phyloP scores from a whole-genome alignment of 2,329 filamentous ascomycete genomes.

The Ceratocystis eucalypticola region DNA sequence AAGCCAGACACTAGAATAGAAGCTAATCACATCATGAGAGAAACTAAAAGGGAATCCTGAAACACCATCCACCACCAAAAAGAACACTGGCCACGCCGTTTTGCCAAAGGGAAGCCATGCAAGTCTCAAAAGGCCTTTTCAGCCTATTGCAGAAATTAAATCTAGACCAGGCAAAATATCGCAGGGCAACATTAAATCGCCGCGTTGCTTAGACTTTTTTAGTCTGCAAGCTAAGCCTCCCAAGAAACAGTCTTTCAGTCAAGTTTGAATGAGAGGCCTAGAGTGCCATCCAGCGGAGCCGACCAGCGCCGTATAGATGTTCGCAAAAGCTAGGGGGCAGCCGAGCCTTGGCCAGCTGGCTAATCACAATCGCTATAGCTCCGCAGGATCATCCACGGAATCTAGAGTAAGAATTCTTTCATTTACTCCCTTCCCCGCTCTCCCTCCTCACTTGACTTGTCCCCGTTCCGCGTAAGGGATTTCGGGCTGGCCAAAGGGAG shows the following conservation, averaged over 20 bases:
- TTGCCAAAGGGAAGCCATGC: no score
- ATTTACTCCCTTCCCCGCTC: neutral
- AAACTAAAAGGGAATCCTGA: conserved; percentile 3
- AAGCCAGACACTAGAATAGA: neutral
- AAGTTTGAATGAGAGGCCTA: neutral
- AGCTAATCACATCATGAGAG: neutral
- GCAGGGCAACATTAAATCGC: neutral
- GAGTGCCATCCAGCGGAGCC: neutral
- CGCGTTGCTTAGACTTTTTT: neutral
- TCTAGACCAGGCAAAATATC: no score
- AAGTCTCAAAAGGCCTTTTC: no score
- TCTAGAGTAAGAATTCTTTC: neutral
- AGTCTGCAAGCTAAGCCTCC: no score
- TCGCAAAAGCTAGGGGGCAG: neutral
- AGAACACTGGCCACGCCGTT: neutral
- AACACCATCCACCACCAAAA: neutral
- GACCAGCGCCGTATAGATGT: neutral
- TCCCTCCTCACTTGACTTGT: neutral
- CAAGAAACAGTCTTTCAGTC: neutral
- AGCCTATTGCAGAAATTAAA: no score
- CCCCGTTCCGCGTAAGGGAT: neutral
- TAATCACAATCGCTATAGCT: neutral
- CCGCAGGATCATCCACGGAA: neutral
- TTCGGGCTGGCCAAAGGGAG: neutral
- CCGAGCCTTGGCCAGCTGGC: neutral